These are phyloP conservation scores for Cryptococcus floricola DNA, from an alignment of 1,284 basidiomycete species.

Conservation along the genomic window DNA sequence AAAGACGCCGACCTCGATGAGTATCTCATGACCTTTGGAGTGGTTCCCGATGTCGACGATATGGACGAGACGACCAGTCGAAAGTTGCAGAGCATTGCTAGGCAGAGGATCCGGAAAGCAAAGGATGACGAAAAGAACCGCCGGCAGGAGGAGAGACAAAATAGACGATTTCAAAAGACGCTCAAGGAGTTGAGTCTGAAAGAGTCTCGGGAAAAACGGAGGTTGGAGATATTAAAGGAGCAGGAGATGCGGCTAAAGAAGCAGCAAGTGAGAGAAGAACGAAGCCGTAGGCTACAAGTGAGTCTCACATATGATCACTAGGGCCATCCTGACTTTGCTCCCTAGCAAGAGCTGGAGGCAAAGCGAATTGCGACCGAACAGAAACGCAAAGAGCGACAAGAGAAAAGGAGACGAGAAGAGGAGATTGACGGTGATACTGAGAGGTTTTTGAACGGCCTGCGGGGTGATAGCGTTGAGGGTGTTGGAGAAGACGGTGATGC, in stretches of 20 bases:
- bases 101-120: slow-evolving; percentile 21
- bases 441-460: not conserved
- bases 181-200: slow-evolving; percentile 14
- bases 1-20: slow-evolving; percentile 38
- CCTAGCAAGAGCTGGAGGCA: not conserved
- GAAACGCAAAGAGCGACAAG: not conserved
- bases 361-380: not conserved
- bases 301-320: not conserved
- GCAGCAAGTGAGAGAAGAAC: not conserved
- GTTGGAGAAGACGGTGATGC: not conserved
- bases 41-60: slow-evolving; percentile 20
- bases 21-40: slow-evolving; percentile 35
- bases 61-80: slow-evolving; percentile 17
- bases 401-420: not conserved
- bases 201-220: slow-evolving; percentile 1
- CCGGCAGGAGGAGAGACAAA: slow-evolving; percentile 22
- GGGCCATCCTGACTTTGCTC: not conserved
- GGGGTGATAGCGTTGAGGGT: not conserved
- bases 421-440: not conserved
- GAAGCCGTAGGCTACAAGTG: not conserved
- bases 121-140: slow-evolving; percentile 23
- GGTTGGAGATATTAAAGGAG: slow-evolving; percentile 4
- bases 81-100: slow-evolving; percentile 34
- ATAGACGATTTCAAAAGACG: slow-evolving; percentile 28
- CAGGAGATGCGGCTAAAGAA: not conserved